Conservation (phyloP, 2,329 filamentous ascomycete genomes). For the Fusarium napiforme region DNA sequence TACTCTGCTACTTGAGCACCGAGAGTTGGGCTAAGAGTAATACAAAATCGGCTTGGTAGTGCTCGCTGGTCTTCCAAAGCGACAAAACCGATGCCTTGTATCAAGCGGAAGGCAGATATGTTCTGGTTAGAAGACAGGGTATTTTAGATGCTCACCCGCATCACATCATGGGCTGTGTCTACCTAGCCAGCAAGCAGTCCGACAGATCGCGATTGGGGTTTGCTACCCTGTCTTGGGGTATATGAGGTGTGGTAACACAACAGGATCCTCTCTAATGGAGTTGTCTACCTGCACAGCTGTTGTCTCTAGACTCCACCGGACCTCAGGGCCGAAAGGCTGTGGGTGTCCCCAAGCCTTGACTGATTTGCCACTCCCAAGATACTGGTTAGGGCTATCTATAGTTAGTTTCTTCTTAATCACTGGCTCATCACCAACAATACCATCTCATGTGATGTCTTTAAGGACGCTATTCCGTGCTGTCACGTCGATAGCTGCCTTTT, state of each 20-base stretch:
- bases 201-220: constrained; percentile 34
- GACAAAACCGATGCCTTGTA: neutral
- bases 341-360: neutral
- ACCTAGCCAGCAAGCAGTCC: constrained; percentile 1
- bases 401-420: constrained; percentile 17
- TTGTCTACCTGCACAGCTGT: neutral
- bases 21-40: neutral
- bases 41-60: neutral
- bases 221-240: neutral
- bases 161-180: constrained; percentile 13
- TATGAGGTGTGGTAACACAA: constrained; percentile 23
- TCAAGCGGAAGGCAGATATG: neutral
- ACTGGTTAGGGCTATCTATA: constrained; percentile 36
- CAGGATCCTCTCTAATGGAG: neutral
- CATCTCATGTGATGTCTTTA: constrained; percentile 21
- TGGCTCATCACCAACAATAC: neutral
- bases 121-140: neutral
- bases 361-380: constrained; percentile 39
- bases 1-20: neutral
- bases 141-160: constrained; percentile 5
- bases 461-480: constrained; percentile 1
- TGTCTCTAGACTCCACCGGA: constrained; percentile 1
- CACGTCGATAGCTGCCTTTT: constrained; percentile 8
- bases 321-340: constrained; percentile 23
- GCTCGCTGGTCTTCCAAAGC: neutral